Evolutionary conservation across 257 asterid species (phyloP).

Genomic region (Euphrasia confusa): DNA sequence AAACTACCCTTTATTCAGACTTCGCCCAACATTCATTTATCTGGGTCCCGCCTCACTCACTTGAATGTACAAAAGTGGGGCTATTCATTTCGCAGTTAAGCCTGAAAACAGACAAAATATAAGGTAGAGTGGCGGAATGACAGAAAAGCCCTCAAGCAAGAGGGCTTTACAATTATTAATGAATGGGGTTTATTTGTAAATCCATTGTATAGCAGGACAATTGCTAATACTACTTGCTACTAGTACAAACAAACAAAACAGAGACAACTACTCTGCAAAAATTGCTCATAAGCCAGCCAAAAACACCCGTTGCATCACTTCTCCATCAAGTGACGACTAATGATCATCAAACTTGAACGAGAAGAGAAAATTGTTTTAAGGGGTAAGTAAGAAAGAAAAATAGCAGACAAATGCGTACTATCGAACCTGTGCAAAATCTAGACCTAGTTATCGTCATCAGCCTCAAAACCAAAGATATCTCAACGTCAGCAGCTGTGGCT

Average conservation of each 20-base stretch:
- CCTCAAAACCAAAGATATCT: constrained; percentile 22
- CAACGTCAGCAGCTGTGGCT: constrained; percentile 26
- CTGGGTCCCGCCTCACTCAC: too few species aligned
- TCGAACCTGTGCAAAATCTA: constrained; percentile 34
- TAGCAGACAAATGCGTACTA: constrained; percentile 20
- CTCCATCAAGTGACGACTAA: constrained; percentile 27
- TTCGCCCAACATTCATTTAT: too few species aligned
- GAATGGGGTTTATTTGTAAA: neutral
- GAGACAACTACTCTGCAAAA: constrained; percentile 39
- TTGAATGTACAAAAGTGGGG: too few species aligned
- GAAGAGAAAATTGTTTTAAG: constrained; percentile 37
- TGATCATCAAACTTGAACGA: constrained; percentile 16
- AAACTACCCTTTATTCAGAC: too few species aligned
- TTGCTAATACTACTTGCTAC: neutral
- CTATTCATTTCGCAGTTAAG: too few species aligned
- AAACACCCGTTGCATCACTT: constrained; percentile 32
- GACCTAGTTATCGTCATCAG: constrained; percentile 27
- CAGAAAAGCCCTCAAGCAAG: too few species aligned
- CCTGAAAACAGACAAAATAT: too few species aligned
- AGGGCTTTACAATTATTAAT: too few species aligned
- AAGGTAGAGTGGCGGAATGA: too few species aligned
- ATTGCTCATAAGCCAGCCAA: constrained; percentile 12
- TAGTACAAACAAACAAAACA: neutral
- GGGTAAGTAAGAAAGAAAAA: neutral
- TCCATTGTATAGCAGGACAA: neutral